Evolutionary conservation across 805 yeast genomes (phyloP), one percentile per base, ranked within the genome.

Genomic region (Kodamaea leandrae): DNA sequence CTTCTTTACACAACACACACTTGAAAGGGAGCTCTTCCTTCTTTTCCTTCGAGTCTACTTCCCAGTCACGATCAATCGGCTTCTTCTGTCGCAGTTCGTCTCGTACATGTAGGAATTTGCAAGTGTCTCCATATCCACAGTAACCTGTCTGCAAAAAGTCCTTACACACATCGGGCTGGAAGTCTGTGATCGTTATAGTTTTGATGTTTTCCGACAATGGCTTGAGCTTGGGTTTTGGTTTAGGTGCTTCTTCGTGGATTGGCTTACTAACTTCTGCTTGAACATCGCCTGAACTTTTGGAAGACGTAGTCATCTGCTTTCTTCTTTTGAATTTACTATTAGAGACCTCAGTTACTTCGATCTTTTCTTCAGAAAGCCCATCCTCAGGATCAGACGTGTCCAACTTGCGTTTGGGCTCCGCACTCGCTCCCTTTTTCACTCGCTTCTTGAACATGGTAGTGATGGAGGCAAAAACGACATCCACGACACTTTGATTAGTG

Each of bases 91-190:
- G 76, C 63, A 82, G 84, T 54, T 87, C 96, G 51, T 87, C 97
- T 61, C 99, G 66, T 12, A 86, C 78, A 58, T 93, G 99, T 25
- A 91, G 60, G 60, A 93, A 93, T 64, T 93, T 93, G 67, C 99
- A 93, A 25, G 93, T 83, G 53, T 93, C 99, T 6, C 99, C 99
- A 58, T 83, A 93, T 4, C 97, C 97, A 71, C 99, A 93, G 57
- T 80, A 90, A 0, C 99, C 99, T 0, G 95, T 90, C 50, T 83
- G 85, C 44, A 80, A 76, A 60, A 76, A 93, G 60, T 93, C 98
- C 55, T 91, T 93, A 58, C 99, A 93, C 2, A 93, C 82, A 55
- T 93, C 97, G 1, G 95, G 90, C 57, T 87, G 96, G 55, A 82
- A 93, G 55, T 93, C 99, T 27, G 84, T 73, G 2, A 82, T 67